Evolutionary conservation across 805 yeast genomes (phyloP).

Genomic region (Ogataea ganodermae): DNA sequence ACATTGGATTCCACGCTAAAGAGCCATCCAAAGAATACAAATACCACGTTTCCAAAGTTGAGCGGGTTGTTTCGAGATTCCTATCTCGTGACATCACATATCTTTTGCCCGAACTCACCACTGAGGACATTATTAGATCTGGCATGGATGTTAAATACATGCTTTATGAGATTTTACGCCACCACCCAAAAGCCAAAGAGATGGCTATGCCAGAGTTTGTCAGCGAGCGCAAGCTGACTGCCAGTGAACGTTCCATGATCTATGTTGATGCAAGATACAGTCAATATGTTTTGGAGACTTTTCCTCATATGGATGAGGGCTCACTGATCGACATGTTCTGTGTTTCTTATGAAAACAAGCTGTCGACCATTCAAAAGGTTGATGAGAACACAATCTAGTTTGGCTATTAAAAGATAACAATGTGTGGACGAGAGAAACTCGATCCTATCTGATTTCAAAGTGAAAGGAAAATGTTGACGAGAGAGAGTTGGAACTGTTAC

Average conservation of each 20-base stretch:
- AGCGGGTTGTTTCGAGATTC: conserved; percentile 1
- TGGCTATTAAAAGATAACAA: too few species aligned
- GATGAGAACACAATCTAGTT: background rate
- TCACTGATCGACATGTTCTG: background rate
- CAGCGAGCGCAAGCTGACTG: background rate
- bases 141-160: conserved; percentile 6
- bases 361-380: background rate
- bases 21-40: background rate
- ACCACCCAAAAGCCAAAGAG: background rate
- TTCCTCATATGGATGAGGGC: background rate
- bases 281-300: background rate
- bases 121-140: conserved; percentile 10
- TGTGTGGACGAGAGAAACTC: too few species aligned
- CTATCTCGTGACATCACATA: conserved; percentile 7
- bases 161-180: conserved; percentile 6
- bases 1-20: background rate
- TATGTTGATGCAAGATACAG: background rate
- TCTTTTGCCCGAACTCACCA: conserved; percentile 2
- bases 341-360: background rate
- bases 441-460: too few species aligned
- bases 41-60: conserved; percentile 8
- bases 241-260: conserved; percentile 7
- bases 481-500: too few species aligned
- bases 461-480: too few species aligned
- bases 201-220: background rate